A percentile compares a stretch with the other conserved stretches of the same genome.
These are phyloP conservation scores for Colletotrichum spinosum DNA, from an alignment of 2,329 filamentous ascomycete genomes.

Conservation along the genomic window DNA sequence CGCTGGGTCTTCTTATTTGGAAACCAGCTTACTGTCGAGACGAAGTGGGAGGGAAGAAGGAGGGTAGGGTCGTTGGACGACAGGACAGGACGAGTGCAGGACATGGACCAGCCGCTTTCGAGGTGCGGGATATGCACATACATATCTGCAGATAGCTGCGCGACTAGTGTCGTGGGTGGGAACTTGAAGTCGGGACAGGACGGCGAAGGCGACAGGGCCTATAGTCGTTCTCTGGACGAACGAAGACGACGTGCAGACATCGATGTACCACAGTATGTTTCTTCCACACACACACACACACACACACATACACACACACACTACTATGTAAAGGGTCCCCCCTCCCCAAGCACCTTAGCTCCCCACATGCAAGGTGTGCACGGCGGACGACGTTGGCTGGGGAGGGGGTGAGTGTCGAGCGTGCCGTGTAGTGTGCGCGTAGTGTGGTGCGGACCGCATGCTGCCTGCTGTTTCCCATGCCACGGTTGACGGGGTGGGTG, in stretches of 20 bases:
- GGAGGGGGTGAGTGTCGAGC: slow-evolving; percentile 1
- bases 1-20: slow-evolving; percentile 33
- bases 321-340: not conserved
- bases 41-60: slow-evolving; percentile 23
- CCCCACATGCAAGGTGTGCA: slow-evolving; percentile 35
- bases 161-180: slow-evolving; percentile 27
- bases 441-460: too few relatives aligned
- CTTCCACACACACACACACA: slow-evolving; percentile 29
- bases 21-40: slow-evolving; percentile 32
- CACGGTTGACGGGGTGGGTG: slow-evolving; percentile 23
- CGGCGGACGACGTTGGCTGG: slow-evolving; percentile 7
- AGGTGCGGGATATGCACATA: slow-evolving; percentile 37
- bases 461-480: slow-evolving; percentile 19
- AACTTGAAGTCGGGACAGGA: slow-evolving; percentile 28
- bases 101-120: slow-evolving; percentile 30
- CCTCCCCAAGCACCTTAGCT: slow-evolving; percentile 34
- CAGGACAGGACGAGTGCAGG: not conserved
- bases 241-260: slow-evolving; percentile 30
- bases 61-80: slow-evolving; percentile 32
- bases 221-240: slow-evolving; percentile 2
- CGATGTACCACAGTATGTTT: slow-evolving; percentile 25
- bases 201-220: slow-evolving; percentile 28
- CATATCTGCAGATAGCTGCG: slow-evolving; percentile 38
- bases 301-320: slow-evolving; percentile 21
- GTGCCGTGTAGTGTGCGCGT: too few relatives aligned